These are phyloP conservation scores for Balansia obtecta DNA, from an alignment of 2,329 filamentous ascomycete genomes.

Conservation along the genomic window DNA sequence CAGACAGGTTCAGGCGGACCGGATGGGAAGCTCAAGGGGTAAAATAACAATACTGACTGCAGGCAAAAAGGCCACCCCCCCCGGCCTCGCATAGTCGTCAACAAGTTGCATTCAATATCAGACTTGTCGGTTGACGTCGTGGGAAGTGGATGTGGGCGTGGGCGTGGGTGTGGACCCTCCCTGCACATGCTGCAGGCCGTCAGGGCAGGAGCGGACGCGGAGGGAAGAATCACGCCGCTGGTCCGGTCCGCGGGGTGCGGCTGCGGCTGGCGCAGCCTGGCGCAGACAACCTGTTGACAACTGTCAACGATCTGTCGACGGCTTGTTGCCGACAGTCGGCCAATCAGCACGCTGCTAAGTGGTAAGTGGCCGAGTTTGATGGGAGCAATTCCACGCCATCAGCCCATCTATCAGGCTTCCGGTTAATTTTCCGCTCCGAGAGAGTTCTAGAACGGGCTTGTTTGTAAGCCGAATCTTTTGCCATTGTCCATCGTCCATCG, in stretches of 20 bases:
- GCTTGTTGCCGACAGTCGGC: too few relatives aligned
- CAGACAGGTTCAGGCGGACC: neutral
- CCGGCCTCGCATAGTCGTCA: constrained; percentile 2
- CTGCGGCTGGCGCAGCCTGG: too few relatives aligned
- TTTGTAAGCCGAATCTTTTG: too few relatives aligned
- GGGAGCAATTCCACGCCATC: neutral
- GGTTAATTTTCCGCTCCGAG: neutral
- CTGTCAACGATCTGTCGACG: too few relatives aligned
- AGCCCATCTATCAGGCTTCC: neutral
- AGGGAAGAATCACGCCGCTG: constrained; percentile 16
- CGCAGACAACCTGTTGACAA: neutral
- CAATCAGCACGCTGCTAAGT: neutral
- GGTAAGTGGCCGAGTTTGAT: neutral
- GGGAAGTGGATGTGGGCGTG: too few relatives aligned
- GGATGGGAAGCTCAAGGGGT: constrained; percentile 2
- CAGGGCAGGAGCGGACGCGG: constrained; percentile 13
- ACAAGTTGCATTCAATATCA: neutral
- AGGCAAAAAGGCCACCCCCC: neutral
- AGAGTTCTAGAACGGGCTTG: neutral
- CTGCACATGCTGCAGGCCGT: neutral
- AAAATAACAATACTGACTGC: neutral
- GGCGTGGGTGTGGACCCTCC: too few relatives aligned
- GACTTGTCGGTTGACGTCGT: neutral
- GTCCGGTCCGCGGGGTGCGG: constrained; percentile 13
- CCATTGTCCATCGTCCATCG: neutral